Base-by-base conservation (phyloP, 116 monocot genomes). In the Cymodocea nodosa region DNA sequence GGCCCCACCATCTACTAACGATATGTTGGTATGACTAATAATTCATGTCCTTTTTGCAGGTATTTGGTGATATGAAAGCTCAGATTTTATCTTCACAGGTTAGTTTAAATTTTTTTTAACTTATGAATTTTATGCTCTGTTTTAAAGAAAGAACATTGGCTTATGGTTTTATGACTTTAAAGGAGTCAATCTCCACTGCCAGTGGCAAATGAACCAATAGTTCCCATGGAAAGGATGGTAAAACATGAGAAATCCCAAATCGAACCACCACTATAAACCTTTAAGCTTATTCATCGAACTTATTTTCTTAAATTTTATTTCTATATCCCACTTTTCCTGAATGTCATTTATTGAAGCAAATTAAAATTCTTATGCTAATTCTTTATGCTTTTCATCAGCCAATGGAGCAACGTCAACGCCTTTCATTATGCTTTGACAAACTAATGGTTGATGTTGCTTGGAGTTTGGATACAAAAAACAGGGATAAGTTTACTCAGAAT, bases 401-500 rank as follows among this genome's bases (percentile, higher is more conserved):
- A 15, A 59, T 61, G 5, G 95, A 95, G 76, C 87, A 95, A 54
- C 85, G 85, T 37, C 83, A 90, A 72, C 85, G 90, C 52, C 79
- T 90, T 11, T 83, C 83, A 15, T 60, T 69, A 39, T 87, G 83
- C 66, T 95, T 95, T 56, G 87, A 90, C 70, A 95, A 95, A 80
- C 79, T 95, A 53, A 95, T 95, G 95, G 74, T 63, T 35, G 95
- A 95, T 72, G 90, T 95, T 10, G 83, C 79, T 2, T 75, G 84
- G 56, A 90, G 90, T 72, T 82, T 95, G 83, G 90, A 95, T 56
- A 75, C 90, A n/a, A 87, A 83, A 70, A 95, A 87, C 65, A 73
- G 87, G 56, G 95, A 95, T 49, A 95, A 87, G 72, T 95, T 95
- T 63, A 95, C 95, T 54, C 85, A 90, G 68, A 95, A 95, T 67